These are phyloP conservation scores for Nakaseomyces uthaithaninus DNA, from an alignment of 1,139 yeast species.

Conservation along the genomic window DNA sequence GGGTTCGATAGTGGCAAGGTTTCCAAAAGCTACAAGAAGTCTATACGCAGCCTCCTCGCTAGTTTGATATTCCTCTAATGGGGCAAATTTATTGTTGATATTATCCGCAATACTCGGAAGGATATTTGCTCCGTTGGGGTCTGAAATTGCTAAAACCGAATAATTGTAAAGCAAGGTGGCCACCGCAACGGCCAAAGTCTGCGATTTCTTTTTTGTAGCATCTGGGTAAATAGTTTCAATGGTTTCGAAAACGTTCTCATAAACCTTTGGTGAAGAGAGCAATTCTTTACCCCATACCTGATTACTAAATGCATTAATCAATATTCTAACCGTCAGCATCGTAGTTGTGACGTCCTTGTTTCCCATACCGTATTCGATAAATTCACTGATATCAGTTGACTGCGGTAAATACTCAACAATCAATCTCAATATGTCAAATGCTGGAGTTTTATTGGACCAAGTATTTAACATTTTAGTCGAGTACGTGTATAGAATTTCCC, in stretches of 20 bases:
- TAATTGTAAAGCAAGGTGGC: constrained; percentile 49
- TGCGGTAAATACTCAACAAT: constrained; percentile 36
- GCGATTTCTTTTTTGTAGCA: constrained; percentile 24
- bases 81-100: constrained; percentile 25
- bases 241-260: constrained; percentile 27
- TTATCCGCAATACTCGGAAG: constrained; percentile 29
- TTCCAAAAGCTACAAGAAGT: constrained; percentile 47
- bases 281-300: constrained; percentile 39
- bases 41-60: constrained; percentile 53
- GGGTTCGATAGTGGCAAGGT: constrained; percentile 31
- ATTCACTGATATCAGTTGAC: constrained; percentile 33
- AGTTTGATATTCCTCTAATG: constrained; percentile 25
- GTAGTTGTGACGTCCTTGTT: constrained; percentile 37
- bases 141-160: constrained; percentile 33
- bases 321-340: constrained; percentile 45
- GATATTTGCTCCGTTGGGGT: constrained; percentile 20
- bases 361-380: constrained; percentile 37
- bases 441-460: constrained; percentile 48
- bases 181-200: constrained; percentile 38
- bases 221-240: constrained; percentile 20
- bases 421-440: constrained; percentile 49
- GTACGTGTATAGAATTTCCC: constrained; percentile 33
- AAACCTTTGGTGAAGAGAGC: constrained; percentile 30
- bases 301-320: constrained; percentile 44
- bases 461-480: constrained; percentile 37